Conservation (phyloP, 169 alveolate species). For the Plasmodium coatneyi region DNA sequence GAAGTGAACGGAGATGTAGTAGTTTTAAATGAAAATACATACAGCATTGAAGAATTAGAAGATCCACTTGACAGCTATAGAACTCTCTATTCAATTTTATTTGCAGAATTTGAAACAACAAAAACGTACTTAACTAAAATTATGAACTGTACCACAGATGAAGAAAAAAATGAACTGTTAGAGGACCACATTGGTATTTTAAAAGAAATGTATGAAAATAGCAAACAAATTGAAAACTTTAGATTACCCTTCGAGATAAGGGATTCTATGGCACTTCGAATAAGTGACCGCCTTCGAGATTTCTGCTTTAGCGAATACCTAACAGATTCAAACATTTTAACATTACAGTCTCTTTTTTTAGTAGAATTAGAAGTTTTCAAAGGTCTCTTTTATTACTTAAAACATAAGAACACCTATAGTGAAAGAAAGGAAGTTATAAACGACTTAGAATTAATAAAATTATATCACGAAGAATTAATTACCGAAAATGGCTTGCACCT, state of each 20-base stretch:
- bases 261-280: slow-evolving; percentile 41
- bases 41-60: background rate
- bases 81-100: background rate
- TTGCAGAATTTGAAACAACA: slow-evolving; percentile 12
- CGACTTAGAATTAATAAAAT: slow-evolving; percentile 16
- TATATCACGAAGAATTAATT: background rate
- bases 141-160: background rate
- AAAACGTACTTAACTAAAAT: slow-evolving; percentile 4
- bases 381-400: background rate
- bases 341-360: background rate
- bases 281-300: slow-evolving; percentile 19
- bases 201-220: slow-evolving; percentile 10
- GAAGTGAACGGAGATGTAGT: background rate
- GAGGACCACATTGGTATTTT: background rate
- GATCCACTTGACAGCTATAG: background rate
- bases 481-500: background rate
- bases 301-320: background rate
- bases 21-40: background rate
- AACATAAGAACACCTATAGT: background rate
- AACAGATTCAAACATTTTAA: background rate
- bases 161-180: slow-evolving; percentile 3
- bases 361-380: slow-evolving; percentile 15
- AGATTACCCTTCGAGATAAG: slow-evolving; percentile 16
- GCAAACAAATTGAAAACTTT: background rate
- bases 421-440: slow-evolving; percentile 13